Evolutionary conservation across 2,329 filamentous ascomycete genomes (phyloP).

Genomic region (Epichloe baconii): DNA sequence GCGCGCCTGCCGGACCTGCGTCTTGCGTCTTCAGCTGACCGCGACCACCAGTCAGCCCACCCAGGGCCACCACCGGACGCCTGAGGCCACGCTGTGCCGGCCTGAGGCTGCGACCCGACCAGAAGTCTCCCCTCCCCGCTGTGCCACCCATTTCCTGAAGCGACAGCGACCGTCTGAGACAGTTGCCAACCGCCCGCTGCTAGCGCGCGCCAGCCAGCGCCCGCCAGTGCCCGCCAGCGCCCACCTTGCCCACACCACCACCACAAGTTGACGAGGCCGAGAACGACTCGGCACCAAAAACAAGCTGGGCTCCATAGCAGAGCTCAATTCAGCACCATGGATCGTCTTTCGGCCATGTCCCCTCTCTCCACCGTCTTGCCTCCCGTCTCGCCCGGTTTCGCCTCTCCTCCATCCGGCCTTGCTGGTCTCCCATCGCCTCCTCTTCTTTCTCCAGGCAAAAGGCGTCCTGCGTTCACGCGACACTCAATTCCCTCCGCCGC

Average conservation of each 20-base stretch:
- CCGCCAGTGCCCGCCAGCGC: not conserved
- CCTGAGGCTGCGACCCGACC: no score
- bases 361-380: constrained; percentile 5
- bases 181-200: not conserved
- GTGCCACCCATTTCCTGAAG: not conserved
- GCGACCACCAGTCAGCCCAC: no score
- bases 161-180: not conserved
- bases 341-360: constrained; percentile 5
- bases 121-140: no score
- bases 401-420: constrained; percentile 4
- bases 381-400: constrained; percentile 4
- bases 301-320: not conserved
- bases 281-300: no score
- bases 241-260: not conserved
- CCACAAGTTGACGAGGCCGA: no score
- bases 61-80: no score
- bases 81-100: no score
- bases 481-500: constrained; percentile 9
- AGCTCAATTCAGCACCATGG: not conserved
- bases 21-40: no score
- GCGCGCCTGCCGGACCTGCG: no score
- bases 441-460: constrained; percentile 2
- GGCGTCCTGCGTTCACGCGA: constrained; percentile 3
- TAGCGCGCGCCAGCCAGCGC: not conserved
- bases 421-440: constrained; percentile 4